phyloP scores from a whole-genome alignment of 176 grass and related monocot species.

The Elymus sibiricus region DNA sequence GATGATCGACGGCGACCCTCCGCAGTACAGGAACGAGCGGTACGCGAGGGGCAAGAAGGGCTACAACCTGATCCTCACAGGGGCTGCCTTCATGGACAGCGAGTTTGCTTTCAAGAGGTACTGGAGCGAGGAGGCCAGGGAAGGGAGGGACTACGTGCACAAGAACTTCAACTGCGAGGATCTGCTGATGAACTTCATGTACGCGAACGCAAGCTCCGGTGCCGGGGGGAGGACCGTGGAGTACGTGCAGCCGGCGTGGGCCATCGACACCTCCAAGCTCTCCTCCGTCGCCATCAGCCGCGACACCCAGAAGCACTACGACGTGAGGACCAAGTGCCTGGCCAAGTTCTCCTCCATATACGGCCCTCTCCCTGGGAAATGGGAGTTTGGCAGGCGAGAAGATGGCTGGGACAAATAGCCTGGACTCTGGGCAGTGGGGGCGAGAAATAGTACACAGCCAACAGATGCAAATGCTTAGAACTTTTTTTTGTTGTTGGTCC shows the following conservation, averaged over 20 bases:
- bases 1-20: constrained; percentile 70
- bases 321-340: constrained; percentile 73
- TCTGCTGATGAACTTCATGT: constrained; percentile 90
- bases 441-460: not conserved
- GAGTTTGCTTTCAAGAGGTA: constrained; percentile 82
- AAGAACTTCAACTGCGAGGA: constrained; percentile 97
- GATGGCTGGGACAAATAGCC: constrained; percentile 89
- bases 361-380: constrained; percentile 57
- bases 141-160: constrained; percentile 77
- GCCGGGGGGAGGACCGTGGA: constrained; percentile 49
- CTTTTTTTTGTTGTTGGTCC: constrained; percentile 11
- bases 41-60: constrained; percentile 86
- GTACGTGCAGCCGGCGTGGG: constrained; percentile 95
- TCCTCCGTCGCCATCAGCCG: constrained; percentile 84
- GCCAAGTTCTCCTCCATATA: constrained; percentile 75
- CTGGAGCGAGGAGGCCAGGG: constrained; percentile 79
- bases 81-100: constrained; percentile 93
- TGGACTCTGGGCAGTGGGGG: not conserved
- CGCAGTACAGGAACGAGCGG: constrained; percentile 81
- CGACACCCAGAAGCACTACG: constrained; percentile 81
- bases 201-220: constrained; percentile 55
- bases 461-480: constrained; percentile 2
- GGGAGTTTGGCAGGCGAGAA: constrained; percentile 59
- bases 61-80: constrained; percentile 93
- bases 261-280: constrained; percentile 97